These are phyloP conservation scores for Bigelowiella natans DNA, from an alignment of 78 protist species.

Conservation along the genomic window DNA sequence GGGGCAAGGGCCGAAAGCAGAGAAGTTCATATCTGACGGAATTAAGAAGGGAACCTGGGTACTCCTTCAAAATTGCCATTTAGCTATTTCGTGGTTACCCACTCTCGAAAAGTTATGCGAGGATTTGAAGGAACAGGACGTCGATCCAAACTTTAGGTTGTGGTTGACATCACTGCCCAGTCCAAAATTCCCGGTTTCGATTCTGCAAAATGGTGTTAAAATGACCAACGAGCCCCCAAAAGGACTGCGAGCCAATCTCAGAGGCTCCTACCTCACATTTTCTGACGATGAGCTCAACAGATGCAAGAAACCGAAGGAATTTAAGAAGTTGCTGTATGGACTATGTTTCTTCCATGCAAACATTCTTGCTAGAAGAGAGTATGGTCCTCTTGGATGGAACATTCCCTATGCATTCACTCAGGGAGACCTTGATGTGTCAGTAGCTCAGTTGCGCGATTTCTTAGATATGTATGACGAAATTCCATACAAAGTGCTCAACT, in stretches of 20 bases:
- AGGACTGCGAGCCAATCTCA: slow-evolving; percentile 57
- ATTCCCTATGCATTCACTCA: slow-evolving; percentile 69
- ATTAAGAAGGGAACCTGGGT: slow-evolving; percentile 70
- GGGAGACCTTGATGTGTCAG: slow-evolving; percentile 48
- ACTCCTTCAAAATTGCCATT: slow-evolving; percentile 79
- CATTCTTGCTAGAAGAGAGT: slow-evolving; percentile 59
- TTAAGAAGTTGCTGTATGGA: slow-evolving; percentile 53
- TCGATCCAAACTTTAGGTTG: slow-evolving; percentile 63
- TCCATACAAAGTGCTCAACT: slow-evolving; percentile 38
- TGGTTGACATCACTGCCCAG: slow-evolving; percentile 84
- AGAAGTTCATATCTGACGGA: slow-evolving; percentile 50
- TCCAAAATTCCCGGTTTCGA: slow-evolving; percentile 64
- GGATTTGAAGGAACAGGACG: background rate
- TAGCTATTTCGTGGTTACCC: slow-evolving; percentile 64
- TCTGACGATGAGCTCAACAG: background rate
- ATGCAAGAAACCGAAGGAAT: slow-evolving; percentile 30
- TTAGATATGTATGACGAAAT: slow-evolving; percentile 25
- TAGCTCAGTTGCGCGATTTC: slow-evolving; percentile 31
- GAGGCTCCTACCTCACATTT: background rate
- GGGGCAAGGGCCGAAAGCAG: slow-evolving; percentile 81
- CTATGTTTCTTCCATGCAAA: slow-evolving; percentile 65
- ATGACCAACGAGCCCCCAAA: slow-evolving; percentile 65
- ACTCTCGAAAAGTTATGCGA: slow-evolving; percentile 53
- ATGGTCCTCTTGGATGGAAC: slow-evolving; percentile 75
- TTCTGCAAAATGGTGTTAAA: slow-evolving; percentile 72